Conservation (phyloP, 306 rosid species). For the Malus sieversii region DNA sequence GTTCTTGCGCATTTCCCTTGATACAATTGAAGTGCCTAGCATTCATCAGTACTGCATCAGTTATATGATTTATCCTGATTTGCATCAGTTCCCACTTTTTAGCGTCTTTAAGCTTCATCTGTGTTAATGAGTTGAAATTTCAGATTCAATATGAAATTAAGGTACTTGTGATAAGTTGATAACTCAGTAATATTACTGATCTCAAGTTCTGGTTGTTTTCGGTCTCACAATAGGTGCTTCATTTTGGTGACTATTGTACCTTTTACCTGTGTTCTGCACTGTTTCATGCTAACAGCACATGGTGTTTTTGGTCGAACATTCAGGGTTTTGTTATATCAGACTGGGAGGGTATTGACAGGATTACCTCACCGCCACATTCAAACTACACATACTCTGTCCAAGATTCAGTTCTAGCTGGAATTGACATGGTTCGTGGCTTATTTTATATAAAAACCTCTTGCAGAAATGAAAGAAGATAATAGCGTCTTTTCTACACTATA, state of each 20-base stretch:
- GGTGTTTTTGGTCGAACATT: slow-evolving; percentile 21
- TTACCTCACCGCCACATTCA: slow-evolving; percentile 65
- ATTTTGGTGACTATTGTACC: background rate
- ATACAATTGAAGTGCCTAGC: background rate
- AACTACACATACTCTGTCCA: slow-evolving; percentile 83
- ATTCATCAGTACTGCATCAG: background rate
- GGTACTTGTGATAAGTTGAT: background rate
- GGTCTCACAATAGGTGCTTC: background rate
- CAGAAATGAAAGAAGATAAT: background rate
- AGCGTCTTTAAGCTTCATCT: background rate
- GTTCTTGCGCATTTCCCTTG: background rate
- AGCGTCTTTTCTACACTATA: background rate
- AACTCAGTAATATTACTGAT: background rate
- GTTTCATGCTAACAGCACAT: slow-evolving; percentile 8
- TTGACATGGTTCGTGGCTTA: slow-evolving; percentile 75
- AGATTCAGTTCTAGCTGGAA: slow-evolving; percentile 75
- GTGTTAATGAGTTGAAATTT: background rate
- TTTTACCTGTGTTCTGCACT: background rate
- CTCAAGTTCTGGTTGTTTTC: background rate
- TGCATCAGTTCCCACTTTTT: background rate
- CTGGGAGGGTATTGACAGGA: slow-evolving; percentile 89
- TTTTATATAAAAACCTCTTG: slow-evolving; percentile 14
- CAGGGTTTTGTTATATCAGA: slow-evolving; percentile 99
- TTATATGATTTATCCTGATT: background rate
- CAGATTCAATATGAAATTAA: background rate